Conservation (phyloP, 805 yeast species). For the Blastobotrys chiropterorum region DNA sequence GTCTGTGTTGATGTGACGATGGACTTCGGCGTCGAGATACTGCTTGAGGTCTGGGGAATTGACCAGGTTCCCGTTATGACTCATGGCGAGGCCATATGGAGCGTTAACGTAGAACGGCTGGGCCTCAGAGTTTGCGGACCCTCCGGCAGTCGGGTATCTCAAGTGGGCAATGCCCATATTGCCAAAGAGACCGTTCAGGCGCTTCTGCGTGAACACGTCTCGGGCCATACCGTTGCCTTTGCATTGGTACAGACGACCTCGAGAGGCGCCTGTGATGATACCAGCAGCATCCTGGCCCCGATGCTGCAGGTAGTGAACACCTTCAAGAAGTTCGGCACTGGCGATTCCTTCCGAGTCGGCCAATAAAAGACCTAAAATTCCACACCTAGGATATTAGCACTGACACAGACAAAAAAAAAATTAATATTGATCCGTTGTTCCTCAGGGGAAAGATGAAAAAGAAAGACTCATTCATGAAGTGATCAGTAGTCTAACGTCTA, state of each 20-base stretch:
- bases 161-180: slow-evolving; percentile 93
- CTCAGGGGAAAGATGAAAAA: slow-evolving; percentile 17
- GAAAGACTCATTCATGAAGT: slow-evolving; percentile 10
- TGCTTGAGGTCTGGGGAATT: slow-evolving; percentile 71
- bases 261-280: slow-evolving; percentile 87
- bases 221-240: slow-evolving; percentile 99
- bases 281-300: slow-evolving; percentile 99
- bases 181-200: slow-evolving; percentile 78
- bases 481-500: slow-evolving; percentile 25
- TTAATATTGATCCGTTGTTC: background rate
- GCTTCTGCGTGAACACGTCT: slow-evolving; percentile 83
- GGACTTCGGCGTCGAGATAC: slow-evolving; percentile 87
- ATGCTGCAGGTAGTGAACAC: slow-evolving; percentile 87
- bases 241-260: slow-evolving; percentile 93
- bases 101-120: slow-evolving; percentile 98
- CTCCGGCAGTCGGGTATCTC: slow-evolving; percentile 97
- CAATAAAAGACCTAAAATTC: slow-evolving; percentile 80
- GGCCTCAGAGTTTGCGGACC: slow-evolving; percentile 92
- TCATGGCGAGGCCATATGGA: slow-evolving; percentile 86
- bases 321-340: slow-evolving; percentile 88
- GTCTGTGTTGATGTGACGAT: slow-evolving; percentile 96
- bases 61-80: slow-evolving; percentile 94
- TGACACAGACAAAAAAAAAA: background rate
- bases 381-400: slow-evolving; percentile 64
- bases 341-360: slow-evolving; percentile 69